These are phyloP conservation scores for Thinopyrum elongatum DNA, from an alignment of 176 grass and related monocot species.

Conservation along the genomic window DNA sequence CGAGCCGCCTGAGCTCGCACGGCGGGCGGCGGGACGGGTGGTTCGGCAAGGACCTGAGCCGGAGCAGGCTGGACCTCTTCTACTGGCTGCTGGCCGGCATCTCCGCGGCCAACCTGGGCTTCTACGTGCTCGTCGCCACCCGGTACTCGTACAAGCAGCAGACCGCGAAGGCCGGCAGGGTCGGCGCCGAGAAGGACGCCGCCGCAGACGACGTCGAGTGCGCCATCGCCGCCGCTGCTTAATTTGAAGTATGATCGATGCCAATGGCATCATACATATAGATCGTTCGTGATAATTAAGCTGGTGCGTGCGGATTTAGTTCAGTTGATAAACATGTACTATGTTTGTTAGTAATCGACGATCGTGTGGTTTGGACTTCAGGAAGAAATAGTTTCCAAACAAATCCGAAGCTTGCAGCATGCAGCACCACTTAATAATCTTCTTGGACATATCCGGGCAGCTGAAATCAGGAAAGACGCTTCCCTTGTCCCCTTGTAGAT, in stretches of 20 bases:
- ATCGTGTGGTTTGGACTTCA: background rate
- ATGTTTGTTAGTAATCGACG: too few species aligned
- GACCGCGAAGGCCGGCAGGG: slow-evolving; percentile 30
- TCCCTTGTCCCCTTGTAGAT: background rate
- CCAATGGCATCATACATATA: background rate
- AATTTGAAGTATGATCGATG: background rate
- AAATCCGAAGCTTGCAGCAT: background rate
- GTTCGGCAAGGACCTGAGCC: slow-evolving; percentile 69
- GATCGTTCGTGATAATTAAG: background rate
- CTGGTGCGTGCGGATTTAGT: background rate
- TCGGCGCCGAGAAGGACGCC: slow-evolving; percentile 23
- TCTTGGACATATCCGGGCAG: background rate
- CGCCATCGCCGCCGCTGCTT: background rate
- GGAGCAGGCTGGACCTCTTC: slow-evolving; percentile 72
- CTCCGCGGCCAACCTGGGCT: slow-evolving; percentile 42
- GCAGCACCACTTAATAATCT: background rate
- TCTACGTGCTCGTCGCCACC: slow-evolving; percentile 44
- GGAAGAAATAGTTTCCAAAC: background rate
- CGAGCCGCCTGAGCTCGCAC: slow-evolving; percentile 29
- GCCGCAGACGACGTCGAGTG: slow-evolving; percentile 25
- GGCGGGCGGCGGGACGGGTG: slow-evolving; percentile 30
- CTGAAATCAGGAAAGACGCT: background rate
- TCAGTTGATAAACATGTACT: background rate
- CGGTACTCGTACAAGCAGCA: slow-evolving; percentile 74
- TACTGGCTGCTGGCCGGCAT: slow-evolving; percentile 61